Evolutionary conservation across 2,329 filamentous ascomycete genomes (phyloP).

Genomic region (Pestalotiopsis sp.): DNA sequence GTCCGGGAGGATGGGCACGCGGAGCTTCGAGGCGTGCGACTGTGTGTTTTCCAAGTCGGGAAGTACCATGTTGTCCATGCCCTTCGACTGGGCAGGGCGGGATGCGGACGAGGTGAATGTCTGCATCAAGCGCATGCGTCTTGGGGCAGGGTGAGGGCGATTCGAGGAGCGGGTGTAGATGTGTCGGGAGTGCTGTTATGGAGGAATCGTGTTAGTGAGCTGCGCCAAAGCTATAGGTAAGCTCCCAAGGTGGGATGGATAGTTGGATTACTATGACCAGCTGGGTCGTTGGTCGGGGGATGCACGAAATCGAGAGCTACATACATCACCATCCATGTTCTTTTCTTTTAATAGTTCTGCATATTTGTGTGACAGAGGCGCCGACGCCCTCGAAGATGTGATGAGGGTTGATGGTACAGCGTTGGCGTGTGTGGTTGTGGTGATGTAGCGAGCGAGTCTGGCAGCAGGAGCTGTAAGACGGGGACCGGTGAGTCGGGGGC

Average conservation of each 20-base stretch:
- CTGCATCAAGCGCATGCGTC: constrained; percentile 63
- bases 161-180: constrained; percentile 37
- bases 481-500: constrained; percentile 32
- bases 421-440: constrained; percentile 25
- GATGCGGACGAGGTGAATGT: constrained; percentile 57
- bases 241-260: background rate
- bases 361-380: constrained; percentile 35
- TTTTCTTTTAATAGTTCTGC: constrained; percentile 36
- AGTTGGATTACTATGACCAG: background rate
- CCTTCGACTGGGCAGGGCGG: constrained; percentile 32
- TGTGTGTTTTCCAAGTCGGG: constrained; percentile 39
- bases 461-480: constrained; percentile 33
- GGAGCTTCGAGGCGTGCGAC: constrained; percentile 43
- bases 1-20: constrained; percentile 63
- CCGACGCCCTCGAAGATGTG: constrained; percentile 27
- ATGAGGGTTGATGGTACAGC: constrained; percentile 28
- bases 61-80: constrained; percentile 56
- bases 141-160: constrained; percentile 37
- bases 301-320: constrained; percentile 12
- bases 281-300: background rate
- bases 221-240: background rate
- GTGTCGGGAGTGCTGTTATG: constrained; percentile 29
- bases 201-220: constrained; percentile 26
- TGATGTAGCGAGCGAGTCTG: constrained; percentile 32
- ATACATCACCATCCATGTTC: constrained; percentile 35